A percentile compares a stretch with the other conserved stretches of the same genome.
phyloP scores from a whole-genome alignment of 2,329 filamentous ascomycete species.

The Cercospora beticola region DNA sequence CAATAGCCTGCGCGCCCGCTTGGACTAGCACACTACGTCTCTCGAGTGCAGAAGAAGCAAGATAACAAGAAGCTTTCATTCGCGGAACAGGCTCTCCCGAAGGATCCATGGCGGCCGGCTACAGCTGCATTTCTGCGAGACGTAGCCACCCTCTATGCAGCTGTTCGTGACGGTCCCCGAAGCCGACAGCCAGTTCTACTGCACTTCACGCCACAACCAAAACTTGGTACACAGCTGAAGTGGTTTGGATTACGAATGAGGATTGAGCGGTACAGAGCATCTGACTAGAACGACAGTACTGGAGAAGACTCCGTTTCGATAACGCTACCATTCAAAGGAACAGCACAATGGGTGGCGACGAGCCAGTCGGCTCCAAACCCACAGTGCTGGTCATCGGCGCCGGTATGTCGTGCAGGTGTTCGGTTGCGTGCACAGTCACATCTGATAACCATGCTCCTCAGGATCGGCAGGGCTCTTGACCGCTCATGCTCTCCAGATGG shows the following conservation, averaged over 20 bases:
- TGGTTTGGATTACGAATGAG: background rate
- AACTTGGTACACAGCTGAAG: background rate
- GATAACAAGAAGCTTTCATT: background rate
- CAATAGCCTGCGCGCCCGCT: background rate
- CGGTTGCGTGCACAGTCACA: background rate
- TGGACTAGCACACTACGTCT: background rate
- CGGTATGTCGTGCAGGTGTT: constrained; percentile 12
- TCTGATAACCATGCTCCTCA: constrained; percentile 12
- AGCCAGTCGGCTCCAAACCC: background rate
- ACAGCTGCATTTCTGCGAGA: background rate
- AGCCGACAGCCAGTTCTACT: background rate
- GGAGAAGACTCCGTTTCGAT: background rate
- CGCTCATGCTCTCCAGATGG: constrained; percentile 25
- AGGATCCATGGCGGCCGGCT: background rate
- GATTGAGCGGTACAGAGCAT: background rate
- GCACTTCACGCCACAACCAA: background rate
- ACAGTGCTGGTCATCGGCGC: constrained; percentile 22
- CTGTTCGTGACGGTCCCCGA: background rate
- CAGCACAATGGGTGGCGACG: constrained; percentile 6
- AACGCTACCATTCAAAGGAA: background rate
- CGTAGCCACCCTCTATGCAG: background rate
- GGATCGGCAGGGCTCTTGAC: constrained; percentile 24
- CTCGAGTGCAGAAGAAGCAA: background rate
- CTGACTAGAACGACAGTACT: background rate
- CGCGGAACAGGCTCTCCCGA: background rate